Conservation (phyloP, 2,329 filamentous ascomycete species). For the Immersiporthe knoxdaviesiana region DNA sequence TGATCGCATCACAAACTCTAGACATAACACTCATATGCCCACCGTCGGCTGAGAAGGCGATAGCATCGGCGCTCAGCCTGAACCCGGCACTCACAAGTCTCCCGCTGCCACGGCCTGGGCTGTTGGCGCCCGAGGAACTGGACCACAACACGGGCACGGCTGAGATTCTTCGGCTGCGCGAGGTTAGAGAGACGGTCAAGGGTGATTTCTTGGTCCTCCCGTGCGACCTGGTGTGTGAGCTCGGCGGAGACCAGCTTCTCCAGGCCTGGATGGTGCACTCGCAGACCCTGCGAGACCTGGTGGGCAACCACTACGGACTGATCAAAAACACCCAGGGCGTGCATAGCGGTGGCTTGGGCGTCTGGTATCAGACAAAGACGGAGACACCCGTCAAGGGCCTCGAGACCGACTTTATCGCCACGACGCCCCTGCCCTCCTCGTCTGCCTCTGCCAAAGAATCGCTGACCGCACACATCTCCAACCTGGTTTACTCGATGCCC, state of each 20-base stretch:
- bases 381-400: conserved; percentile 82
- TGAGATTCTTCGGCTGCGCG: conserved; percentile 81
- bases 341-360: conserved; percentile 75
- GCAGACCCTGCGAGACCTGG: conserved; percentile 66
- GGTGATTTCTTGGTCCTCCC: conserved; percentile 89
- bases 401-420: conserved; percentile 90
- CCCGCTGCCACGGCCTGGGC: conserved; percentile 71
- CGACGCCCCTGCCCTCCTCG: conserved; percentile 65
- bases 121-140: conserved; percentile 76
- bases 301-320: conserved; percentile 49
- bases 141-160: conserved; percentile 87
- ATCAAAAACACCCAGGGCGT: conserved; percentile 39
- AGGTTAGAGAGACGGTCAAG: conserved; percentile 77
- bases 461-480: conserved; percentile 70
- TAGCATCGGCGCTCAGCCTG: conserved; percentile 72
- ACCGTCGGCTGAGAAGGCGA: conserved; percentile 66
- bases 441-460: conserved; percentile 66
- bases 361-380: conserved; percentile 87
- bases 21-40: conserved; percentile 67
- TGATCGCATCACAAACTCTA: conserved; percentile 36
- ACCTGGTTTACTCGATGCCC: conserved; percentile 82
- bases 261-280: conserved; percentile 92
- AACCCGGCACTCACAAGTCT: conserved; percentile 78
- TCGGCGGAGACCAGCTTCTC: conserved; percentile 79
- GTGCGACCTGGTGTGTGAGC: conserved; percentile 90